Evolutionary conservation across 202 grass and related monocot genomes (phyloP), one percentile per base, ranked within the genome.

Genomic region (Zoysia matrella): DNA sequence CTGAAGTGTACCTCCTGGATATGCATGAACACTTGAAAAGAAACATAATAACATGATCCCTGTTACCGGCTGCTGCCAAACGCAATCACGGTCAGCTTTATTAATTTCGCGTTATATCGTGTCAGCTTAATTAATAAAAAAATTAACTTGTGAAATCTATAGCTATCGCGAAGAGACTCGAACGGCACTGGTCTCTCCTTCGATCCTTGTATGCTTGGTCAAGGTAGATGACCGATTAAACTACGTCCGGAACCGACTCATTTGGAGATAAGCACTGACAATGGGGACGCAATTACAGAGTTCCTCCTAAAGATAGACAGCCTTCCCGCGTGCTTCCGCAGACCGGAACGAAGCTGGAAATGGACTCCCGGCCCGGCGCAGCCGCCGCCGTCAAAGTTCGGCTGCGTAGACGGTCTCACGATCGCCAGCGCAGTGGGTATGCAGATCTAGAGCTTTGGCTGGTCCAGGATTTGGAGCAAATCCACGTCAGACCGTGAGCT

Each of bases 321-420:
- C 3, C 83, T 89, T 89, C 78, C 57, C 40, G 83, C 67, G 40
- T 82, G 78, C 78, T 89, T 84, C 86, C 76, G 57, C 82, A 5
- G 63, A 69, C 64, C 67, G 13, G 72, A 13, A 81, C 71, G 65
- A 76, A 6, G 30, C 4, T 42, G 82, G 76, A 71, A 9, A 81
- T 15, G 14, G 55, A 36, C 70, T 80, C 57, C 14, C 22, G 22
- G 22, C 56, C 54, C 18, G 47, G 8, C 54, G 45, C 58, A 52
- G 22, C 22, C 22, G 74, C 60, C 60, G 60, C 68, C 73, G 68
- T 89, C 73, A 82, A 89, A 78, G 78, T 82, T 89, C 5, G 78
- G 83, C 73, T 62, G 58, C 77, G 76, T 22, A 6, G 54, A 54
- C 40, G 67, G 86, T 53, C 78, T 60, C 9, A 55, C 52, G 2